Percentiles rank a stretch among this genome's conserved stretches.
These are phyloP conservation scores for Entrophospora sp. DNA, from an alignment of 192 early-diverging fungal species.

Conservation along the genomic window DNA sequence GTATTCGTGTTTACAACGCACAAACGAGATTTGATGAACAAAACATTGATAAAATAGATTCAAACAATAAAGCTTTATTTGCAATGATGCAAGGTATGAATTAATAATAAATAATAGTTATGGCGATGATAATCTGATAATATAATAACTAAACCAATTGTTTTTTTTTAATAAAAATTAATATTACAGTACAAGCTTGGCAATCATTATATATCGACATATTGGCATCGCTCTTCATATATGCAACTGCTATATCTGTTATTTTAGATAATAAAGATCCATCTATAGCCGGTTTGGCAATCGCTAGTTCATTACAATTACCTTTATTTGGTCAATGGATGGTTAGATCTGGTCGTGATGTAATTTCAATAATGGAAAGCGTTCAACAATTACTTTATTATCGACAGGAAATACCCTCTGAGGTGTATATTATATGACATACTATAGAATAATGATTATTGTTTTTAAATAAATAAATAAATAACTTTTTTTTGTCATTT, in stretches of 20 bases:
- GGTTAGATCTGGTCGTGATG: constrained; percentile 46
- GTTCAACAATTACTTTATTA: constrained; percentile 52
- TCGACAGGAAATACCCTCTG: constrained; percentile 36
- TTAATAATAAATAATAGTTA: not conserved
- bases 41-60: constrained; percentile 54
- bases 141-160: not conserved
- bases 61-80: constrained; percentile 61
- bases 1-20: constrained; percentile 55
- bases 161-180: not conserved
- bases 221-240: constrained; percentile 53
- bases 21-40: constrained; percentile 46
- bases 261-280: constrained; percentile 22
- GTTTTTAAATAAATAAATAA: not conserved
- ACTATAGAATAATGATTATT: no score
- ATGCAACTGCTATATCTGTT: constrained; percentile 50
- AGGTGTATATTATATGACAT: constrained; percentile 23
- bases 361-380: constrained; percentile 46
- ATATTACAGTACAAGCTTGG: constrained; percentile 38
- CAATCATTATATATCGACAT: constrained; percentile 56
- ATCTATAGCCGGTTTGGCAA: constrained; percentile 49
- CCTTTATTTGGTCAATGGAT: constrained; percentile 63
- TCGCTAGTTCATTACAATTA: constrained; percentile 57
- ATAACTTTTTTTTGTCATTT: no score
- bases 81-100: constrained; percentile 60
- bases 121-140: not conserved